Conservation (phyloP, 2,329 filamentous ascomycete genomes). For the Zarea fungicola region DNA sequence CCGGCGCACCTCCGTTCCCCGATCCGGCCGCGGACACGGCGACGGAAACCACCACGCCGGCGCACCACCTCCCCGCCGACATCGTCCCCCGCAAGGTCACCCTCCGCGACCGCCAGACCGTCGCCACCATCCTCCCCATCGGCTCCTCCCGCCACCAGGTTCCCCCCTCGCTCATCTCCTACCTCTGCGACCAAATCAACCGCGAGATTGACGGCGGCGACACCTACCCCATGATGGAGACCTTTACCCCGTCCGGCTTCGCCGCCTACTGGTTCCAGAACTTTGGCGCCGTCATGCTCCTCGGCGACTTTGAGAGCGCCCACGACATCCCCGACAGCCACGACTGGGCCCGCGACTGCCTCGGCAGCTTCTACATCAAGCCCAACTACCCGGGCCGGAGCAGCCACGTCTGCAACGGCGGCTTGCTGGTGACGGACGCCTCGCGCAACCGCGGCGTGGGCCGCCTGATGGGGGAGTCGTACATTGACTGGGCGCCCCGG, state of each 20-base stretch:
- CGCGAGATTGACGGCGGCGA: slow-evolving; percentile 89
- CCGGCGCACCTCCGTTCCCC: slow-evolving; percentile 61
- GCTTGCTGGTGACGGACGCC: slow-evolving; percentile 69
- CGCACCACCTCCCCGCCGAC: slow-evolving; percentile 54
- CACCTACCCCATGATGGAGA: slow-evolving; percentile 82
- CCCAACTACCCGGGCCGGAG: slow-evolving; percentile 89
- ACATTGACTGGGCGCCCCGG: slow-evolving; percentile 73
- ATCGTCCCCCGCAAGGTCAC: slow-evolving; percentile 74
- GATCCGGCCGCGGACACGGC: slow-evolving; percentile 41
- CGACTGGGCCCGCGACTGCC: slow-evolving; percentile 75
- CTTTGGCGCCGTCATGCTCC: slow-evolving; percentile 81
- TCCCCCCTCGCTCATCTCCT: slow-evolving; percentile 67
- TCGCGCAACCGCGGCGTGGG: slow-evolving; percentile 70
- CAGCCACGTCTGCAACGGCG: slow-evolving; percentile 86
- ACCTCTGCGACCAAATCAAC: slow-evolving; percentile 79
- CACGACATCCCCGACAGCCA: slow-evolving; percentile 53
- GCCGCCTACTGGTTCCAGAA: slow-evolving; percentile 86
- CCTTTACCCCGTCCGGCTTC: slow-evolving; percentile 69
- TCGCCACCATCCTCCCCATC: slow-evolving; percentile 79
- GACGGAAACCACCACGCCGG: slow-evolving; percentile 28
- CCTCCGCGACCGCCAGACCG: slow-evolving; percentile 75
- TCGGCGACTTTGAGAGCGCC: slow-evolving; percentile 64
- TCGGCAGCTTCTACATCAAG: slow-evolving; percentile 92
- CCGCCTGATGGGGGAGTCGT: slow-evolving; percentile 69
- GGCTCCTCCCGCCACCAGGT: slow-evolving; percentile 64